Evolutionary conservation across 1,284 basidiomycete species (phyloP), one percentile per base, ranked within the genome.

Genomic region (Lentinula novae-zelandiae): DNA sequence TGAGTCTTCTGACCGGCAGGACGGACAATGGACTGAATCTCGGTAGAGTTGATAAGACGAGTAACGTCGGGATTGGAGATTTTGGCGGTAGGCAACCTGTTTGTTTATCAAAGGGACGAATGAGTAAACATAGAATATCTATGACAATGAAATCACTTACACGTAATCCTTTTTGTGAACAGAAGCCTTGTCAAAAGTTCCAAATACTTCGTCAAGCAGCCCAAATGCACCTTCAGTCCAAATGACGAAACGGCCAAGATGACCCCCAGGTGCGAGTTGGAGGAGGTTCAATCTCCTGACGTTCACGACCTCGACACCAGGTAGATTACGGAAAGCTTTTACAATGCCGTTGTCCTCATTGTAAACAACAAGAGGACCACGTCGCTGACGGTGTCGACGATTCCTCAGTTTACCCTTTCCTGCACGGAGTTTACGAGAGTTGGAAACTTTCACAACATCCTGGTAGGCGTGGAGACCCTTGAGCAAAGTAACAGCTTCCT

Each of bases 241-340:
- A 85, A 99, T 97, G 76, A 98, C 84, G 82, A 99, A 99, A 67
- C 97, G 93, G 66, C 97, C 97, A 66, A 99, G 87, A 78, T 99
- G 97, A 70, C 97, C 97, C 87, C 97, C 97, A 60, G 97, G 97
- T 40, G 97, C 97, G 75, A 99, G 93, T 81, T 98, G 96, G 75
- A 99, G 93, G 71, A 99, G 87, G 83, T 99, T 99, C 71, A 99
- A 84, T 64, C 93, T 82, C 76, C 89, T 87, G 69, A 99, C 97
- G 75, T 93, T 96, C 79, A 93, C 94, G 65, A 97, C 82, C 82
- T 99, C 97, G 69, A 99, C 96, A 82, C 97, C 97, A 66, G 97
- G 97, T 68, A 99, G 78, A 84, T 99, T 99, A 75, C 96, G 89
- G 93, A 99, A 98, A 15, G 97, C 96, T 79, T 94, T 92, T 74